Evolutionary conservation across 768 basidiomycete genomes (phyloP), one percentile per base, ranked within the genome.

Genomic region (Pholiota microspora): DNA sequence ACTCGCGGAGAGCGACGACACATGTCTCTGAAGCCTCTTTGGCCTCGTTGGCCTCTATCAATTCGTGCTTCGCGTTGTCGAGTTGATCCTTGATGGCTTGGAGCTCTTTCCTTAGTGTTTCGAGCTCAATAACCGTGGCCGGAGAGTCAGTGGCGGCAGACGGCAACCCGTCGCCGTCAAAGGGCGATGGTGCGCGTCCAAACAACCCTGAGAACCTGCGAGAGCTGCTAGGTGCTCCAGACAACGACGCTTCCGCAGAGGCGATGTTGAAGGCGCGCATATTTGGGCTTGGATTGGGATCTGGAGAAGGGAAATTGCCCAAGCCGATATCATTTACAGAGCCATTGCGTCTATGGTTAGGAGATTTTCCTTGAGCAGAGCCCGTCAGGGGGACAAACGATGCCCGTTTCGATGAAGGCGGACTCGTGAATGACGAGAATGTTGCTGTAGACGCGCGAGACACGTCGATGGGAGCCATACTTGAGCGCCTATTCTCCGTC

Each of bases 11-110:
- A 0, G 89, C 91, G 51, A 82, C 84, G 59, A 90, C 84, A 66
- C 92, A 94, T 0, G 81, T 81, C 60, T 98, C 94, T 31, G 89
- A 91, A 3, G 95, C 95, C 64, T 92, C 86, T 45, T 85, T 78
- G 2, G 91, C 92, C 69, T 98, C 95, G 57, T 82, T 86, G 0
- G 85, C 78, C 64, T 96, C 94, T 34, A 65, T 74, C 44, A 96
- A 71, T 55, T 92, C 89, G 56, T 82, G 79, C 61, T 81, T 82
- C 15, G 80, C 75, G 27, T 78, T 81, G 29, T 86, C 84, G 15
- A 94, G 68, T 51, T 88, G 82, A 21, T 76, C 67, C 60, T 83
- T 83, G 53, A 86, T 59, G 1, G 72, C 60, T 38, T 68, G 71
- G 28, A 94, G 55, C 64, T 93, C 89, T 51, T 75, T 77, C 28